Evolutionary conservation across 352 stramenopile species (phyloP), one percentile per base, ranked within the genome.

Genomic region (Phytophthora ohioensis): DNA sequence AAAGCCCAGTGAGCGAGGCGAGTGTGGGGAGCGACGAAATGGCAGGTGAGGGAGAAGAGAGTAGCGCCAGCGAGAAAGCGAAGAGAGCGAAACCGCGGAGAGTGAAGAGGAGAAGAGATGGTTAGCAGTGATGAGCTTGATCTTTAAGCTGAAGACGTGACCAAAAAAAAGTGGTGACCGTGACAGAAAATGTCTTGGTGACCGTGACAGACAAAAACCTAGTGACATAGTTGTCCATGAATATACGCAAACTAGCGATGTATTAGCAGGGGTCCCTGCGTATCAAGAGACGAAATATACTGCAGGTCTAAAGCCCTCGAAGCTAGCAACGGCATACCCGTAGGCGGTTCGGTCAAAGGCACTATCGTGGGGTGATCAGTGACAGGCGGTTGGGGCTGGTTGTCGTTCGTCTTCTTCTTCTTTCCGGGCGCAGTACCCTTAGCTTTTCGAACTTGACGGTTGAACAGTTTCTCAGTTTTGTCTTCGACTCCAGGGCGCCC

Each of bases 401-500:
- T 27, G 21, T 27, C 1, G 21, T 27, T 27, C 21, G 7, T 27
- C 21, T 27, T 41, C 36, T 41, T 41, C 36, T 41, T 41, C 7
- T 41, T 41, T 41, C 36, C 11, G 36, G 36, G 11, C 36, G 7
- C 11, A 12, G 36, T 41, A 2, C 36, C 32, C 13, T 57, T 57
- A 27, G 9, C 45, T 45, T 57, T 57, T 7, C 58, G 58, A 10
- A 58, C 17, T 35, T 67, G 48, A 1, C 47, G 1, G 31, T 46
- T 59, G 9, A 67, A 59, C 4, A 67, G 9, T 17, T 27, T 27
- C 21, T 59, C 27, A 0, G 36, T 54, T 35, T 54, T 67, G 35
- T 46, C 39, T 17, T 67, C 47, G 10, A 42, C 38, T 17, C 47
- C 43, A 4, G 57, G 32, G 32, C 35, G 34, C 4, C 35, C 58